Base-by-base conservation (phyloP, 495 filamentous ascomycete species). In the Daldinia childiae region DNA sequence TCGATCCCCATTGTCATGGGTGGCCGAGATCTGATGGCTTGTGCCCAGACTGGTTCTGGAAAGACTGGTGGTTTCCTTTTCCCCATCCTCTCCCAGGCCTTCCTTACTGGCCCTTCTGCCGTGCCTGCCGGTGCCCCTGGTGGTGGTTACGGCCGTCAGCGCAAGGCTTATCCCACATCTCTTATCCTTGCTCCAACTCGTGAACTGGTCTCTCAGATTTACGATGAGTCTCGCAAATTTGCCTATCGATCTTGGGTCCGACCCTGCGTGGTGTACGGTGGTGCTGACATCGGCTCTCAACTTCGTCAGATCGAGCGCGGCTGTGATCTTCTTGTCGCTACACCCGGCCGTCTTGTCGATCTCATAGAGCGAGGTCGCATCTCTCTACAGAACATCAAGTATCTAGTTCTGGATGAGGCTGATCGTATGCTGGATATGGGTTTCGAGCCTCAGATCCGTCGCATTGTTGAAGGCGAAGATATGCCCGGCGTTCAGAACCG, bases 381-480 rank as follows among this genome's bases (percentile, higher is more conserved):
- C 80, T 97, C 95, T 12, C 89, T 98, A 39, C 85, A 88, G 71
- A 97, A 95, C 84, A 98, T 98, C 89, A 98, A 97, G 83, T 99
- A 98, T 77, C 86, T 99, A n/a, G 92, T 99, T 71, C 91, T 99
- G 39, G 95, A 99, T 74, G 95, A 99, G 87, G 95, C 95, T 80
- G 95, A 99, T 85, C 96, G 96, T 81, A 98, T 99, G 95, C 84
- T 99, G 87, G 95, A 99, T 85, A 98, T 99, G 95, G 95, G 95
- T 91, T 99, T 99, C 87, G 95, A 99, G 86, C 95, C 95, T 75
- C 95, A 99, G 82, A 98, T 99, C 79, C 94, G 95, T 72, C 91
- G 95, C 72, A 98, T 99, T 74, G 94, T 99, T 26, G 94, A 99
- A 82, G 93, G 92, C 68, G 95, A 97, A 82, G 95, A 99, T 78